Percentiles rank a stretch among this genome's conserved stretches.
Conservation (phyloP, 2,329 filamentous ascomycete species). For the Botrytis squamosa region DNA sequence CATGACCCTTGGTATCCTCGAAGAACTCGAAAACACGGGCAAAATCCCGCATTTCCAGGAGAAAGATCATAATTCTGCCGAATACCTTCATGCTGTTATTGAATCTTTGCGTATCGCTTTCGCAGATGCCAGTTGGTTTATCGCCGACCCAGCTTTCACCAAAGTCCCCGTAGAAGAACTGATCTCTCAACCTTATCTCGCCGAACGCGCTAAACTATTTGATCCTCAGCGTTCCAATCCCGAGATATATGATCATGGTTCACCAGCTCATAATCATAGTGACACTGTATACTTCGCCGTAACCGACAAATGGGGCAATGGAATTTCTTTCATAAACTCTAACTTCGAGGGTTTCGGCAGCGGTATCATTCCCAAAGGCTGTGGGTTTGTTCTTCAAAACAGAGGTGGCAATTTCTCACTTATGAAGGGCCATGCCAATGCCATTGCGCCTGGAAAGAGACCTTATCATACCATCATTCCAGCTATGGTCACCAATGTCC, state of each 20-base stretch:
- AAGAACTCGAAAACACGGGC: conserved; percentile 75
- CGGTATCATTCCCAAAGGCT: conserved; percentile 76
- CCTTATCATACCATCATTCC: conserved; percentile 99
- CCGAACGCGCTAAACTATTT: conserved; percentile 63
- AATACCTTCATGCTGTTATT: conserved; percentile 82
- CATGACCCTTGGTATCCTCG: conserved; percentile 89
- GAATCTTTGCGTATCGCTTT: conserved; percentile 88
- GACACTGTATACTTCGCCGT: conserved; percentile 95
- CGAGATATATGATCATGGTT: conserved; percentile 64
- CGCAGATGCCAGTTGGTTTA: conserved; percentile 85
- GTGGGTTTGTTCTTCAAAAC: conserved; percentile 93
- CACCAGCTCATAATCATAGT: conserved; percentile 78
- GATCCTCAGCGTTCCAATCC: conserved; percentile 59
- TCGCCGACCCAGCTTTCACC: conserved; percentile 75
- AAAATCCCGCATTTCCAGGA: conserved; percentile 69
- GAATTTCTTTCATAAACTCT: conserved; percentile 94
- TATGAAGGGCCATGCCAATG: conserved; percentile 70
- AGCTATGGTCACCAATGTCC: conserved; percentile 76
- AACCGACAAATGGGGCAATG: conserved; percentile 80
- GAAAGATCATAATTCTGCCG: conserved; percentile 75
- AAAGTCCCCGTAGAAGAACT: conserved; percentile 69
- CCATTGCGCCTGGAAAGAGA: conserved; percentile 74
- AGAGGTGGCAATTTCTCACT: conserved; percentile 85
- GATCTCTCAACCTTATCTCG: conserved; percentile 71
- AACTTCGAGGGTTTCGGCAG: conserved; percentile 91